Evolutionary conservation across 1,284 basidiomycete species (phyloP).

Genomic region (Cystobasidium pallidum): DNA sequence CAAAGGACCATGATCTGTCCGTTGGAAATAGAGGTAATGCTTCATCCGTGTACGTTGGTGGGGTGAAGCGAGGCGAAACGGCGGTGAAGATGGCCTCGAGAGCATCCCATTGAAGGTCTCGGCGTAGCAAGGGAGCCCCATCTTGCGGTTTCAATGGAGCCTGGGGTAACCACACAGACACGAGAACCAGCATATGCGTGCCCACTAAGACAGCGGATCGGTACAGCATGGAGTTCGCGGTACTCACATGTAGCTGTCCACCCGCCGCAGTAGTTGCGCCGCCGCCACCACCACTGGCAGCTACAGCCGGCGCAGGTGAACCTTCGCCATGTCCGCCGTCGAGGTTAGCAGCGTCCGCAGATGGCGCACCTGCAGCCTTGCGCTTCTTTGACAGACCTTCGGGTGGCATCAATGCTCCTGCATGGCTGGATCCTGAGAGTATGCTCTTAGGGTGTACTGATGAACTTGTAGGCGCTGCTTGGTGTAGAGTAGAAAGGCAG

Average conservation of each 20-base stretch:
- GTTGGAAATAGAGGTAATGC: conserved; percentile 53
- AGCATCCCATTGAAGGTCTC: conserved; percentile 83
- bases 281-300: not conserved
- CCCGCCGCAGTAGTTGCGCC: not conserved
- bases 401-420: conserved; percentile 19
- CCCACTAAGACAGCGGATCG: too few relatives aligned
- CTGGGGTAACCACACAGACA: not conserved
- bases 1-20: conserved; percentile 65
- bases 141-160: conserved; percentile 22
- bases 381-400: conserved; percentile 24
- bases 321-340: not conserved
- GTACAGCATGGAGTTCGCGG: not conserved
- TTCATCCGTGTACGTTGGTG: conserved; percentile 59
- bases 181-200: not conserved
- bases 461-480: not conserved
- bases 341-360: not conserved
- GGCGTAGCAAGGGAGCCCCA: conserved; percentile 47
- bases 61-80: conserved; percentile 70
- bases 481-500: not conserved
- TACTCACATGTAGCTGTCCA: not conserved
- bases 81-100: conserved; percentile 77
- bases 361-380: conserved; percentile 13
- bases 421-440: not conserved
- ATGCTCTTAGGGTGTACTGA: too few relatives aligned
- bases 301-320: conserved; percentile 2